Evolutionary conservation across 1,139 yeast genomes (phyloP).

Genomic region (Protomyces inundatus): DNA sequence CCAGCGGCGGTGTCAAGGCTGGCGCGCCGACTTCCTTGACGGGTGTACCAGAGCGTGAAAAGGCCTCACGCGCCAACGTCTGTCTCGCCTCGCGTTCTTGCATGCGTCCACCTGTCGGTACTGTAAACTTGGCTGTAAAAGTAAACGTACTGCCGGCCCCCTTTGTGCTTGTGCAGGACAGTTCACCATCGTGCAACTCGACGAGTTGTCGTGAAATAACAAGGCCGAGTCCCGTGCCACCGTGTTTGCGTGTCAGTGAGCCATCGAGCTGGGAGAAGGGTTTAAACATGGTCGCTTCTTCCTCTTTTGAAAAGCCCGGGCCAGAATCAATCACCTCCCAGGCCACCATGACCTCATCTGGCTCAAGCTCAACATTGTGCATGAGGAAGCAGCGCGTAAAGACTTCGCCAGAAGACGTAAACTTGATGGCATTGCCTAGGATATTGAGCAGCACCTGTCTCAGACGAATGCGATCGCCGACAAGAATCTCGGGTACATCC

Average conservation of each 20-base stretch:
- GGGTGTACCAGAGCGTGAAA: not conserved
- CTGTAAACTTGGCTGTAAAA: slow-evolving; percentile 38
- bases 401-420: slow-evolving; percentile 71
- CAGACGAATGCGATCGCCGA: slow-evolving; percentile 83
- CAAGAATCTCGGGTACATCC: slow-evolving; percentile 70
- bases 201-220: slow-evolving; percentile 91
- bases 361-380: not conserved
- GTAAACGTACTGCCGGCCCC: slow-evolving; percentile 75
- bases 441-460: slow-evolving; percentile 85
- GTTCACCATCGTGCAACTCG: slow-evolving; percentile 59
- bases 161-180: slow-evolving; percentile 62
- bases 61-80: slow-evolving; percentile 19
- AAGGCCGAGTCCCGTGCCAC: slow-evolving; percentile 65
- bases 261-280: slow-evolving; percentile 87
- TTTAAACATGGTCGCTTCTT: slow-evolving; percentile 65
- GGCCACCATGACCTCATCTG: slow-evolving; percentile 48
- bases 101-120: slow-evolving; percentile 29
- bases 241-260: slow-evolving; percentile 33
- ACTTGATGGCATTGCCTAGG: slow-evolving; percentile 80
- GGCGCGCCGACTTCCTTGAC: not conserved
- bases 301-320: slow-evolving; percentile 66
- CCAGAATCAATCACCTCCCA: slow-evolving; percentile 83
- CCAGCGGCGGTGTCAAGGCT: slow-evolving; percentile 7
- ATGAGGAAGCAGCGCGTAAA: slow-evolving; percentile 36
- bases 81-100: slow-evolving; percentile 20